Evolutionary conservation across 768 basidiomycete genomes (phyloP), one percentile per base, ranked within the genome.

Genomic region (Cytidiella melzeri): DNA sequence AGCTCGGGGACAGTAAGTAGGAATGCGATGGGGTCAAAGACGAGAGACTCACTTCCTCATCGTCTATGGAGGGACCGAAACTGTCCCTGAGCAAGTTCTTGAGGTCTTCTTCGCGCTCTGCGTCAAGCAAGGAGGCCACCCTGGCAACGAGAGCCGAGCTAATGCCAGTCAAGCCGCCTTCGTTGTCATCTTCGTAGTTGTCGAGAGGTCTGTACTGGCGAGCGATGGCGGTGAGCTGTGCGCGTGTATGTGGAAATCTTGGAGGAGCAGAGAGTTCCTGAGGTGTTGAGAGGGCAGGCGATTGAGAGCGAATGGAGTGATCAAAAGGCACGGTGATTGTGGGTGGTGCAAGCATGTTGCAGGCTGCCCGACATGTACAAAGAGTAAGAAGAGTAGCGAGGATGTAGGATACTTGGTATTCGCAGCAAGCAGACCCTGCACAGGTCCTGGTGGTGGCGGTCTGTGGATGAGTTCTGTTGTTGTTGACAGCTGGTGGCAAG

Each of bases 81-180:
- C 75, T 79, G 28, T 75, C 74, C 67, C 81, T 87, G 51, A 96
- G 74, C 28, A 92, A 60, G 0, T 64, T 58, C 67, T 94, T 93
- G 60, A 95, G 81, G 42, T 82, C 81, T 47, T 95, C 93, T 67
- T 93, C 93, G 50, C 85, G 80, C 67, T 97, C 93, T 45, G 83
- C 80, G 25, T 78, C 79, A 34, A 96, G 77, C 45, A 90, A 69
- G 2, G 71, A 69, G 21, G 87, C 86, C 3, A 94, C 84, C 59
- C 74, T 73, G 59, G 73, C 77, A n/a, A 94, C 77, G 7, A 93
- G 66, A 28, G 73, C 67, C 4, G 80, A 72, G 38, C 74, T 77
- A 39, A 92, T 80, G 26, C 69, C 70, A 41, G 67, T 66, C 42
- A 72, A 71, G 40, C 84, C 75, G 48, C 72, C 83, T 15, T 58